Conservation (phyloP, 306 rosid species). For the Casuarina glauca region DNA sequence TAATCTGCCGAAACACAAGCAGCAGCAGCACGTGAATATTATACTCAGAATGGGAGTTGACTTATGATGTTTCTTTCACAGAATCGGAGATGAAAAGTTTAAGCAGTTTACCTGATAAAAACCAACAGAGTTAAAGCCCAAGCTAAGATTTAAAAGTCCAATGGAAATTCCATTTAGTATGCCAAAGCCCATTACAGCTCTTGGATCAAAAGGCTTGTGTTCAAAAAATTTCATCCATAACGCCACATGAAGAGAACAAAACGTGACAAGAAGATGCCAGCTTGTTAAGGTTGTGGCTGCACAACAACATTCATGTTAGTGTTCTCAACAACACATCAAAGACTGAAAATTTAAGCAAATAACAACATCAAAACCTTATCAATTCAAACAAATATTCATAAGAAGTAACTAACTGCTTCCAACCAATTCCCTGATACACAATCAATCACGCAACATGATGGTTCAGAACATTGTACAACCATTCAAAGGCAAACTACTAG, state of each 20-base stretch:
- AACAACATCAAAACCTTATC: neutral
- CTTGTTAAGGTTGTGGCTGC: slow-evolving; percentile 64
- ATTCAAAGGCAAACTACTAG: neutral
- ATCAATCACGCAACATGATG: neutral
- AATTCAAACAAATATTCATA: neutral
- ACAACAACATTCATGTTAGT: neutral
- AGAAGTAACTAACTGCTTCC: neutral
- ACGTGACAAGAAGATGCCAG: slow-evolving; percentile 64
- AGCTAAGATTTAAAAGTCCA: slow-evolving; percentile 59
- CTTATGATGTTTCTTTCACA: neutral
- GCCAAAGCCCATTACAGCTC: slow-evolving; percentile 61
- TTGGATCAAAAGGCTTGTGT: slow-evolving; percentile 62
- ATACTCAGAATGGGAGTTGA: neutral
- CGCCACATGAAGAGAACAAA: slow-evolving; percentile 65
- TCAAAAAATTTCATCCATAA: slow-evolving; percentile 52
- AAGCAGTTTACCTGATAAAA: slow-evolving; percentile 48
- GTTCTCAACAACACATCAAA: neutral
- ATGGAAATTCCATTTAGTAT: slow-evolving; percentile 61
- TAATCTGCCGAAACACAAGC: neutral
- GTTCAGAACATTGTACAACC: neutral
- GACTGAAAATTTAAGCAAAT: neutral
- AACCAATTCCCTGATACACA: neutral
- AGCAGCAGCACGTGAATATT: neutral
- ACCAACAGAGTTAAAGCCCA: slow-evolving; percentile 65
- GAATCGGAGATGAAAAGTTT: neutral